phyloP scores from a whole-genome alignment of 305 asterid species.

The Solanum chacoense region DNA sequence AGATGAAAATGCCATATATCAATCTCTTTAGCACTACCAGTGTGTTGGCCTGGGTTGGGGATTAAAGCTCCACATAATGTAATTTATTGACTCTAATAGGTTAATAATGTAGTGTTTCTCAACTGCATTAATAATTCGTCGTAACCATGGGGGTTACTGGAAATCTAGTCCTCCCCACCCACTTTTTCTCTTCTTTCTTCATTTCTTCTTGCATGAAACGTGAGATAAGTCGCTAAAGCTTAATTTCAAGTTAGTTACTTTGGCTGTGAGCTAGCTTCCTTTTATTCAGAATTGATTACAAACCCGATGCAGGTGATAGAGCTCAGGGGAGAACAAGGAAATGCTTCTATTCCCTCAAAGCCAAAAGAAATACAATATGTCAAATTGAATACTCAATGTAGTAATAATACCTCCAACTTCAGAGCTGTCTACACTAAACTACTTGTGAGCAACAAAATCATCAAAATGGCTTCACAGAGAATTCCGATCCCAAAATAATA shows the following conservation, averaged over 20 bases:
- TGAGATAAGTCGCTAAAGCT: neutral
- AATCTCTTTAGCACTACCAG: neutral
- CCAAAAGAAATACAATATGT: neutral
- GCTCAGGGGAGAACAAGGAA: neutral
- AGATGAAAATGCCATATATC: neutral
- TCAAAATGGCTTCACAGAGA: neutral
- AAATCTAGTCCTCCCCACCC: neutral
- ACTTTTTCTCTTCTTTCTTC: neutral
- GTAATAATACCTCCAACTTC: neutral
- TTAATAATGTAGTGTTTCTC: neutral
- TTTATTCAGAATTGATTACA: neutral
- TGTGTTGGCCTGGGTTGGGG: neutral
- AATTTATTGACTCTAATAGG: neutral
- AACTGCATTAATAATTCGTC: neutral
- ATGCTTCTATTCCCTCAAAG: neutral
- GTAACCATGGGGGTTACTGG: neutral
- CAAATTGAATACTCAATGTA: neutral
- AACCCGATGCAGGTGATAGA: neutral
- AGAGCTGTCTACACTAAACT: neutral
- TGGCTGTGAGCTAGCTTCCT: neutral
- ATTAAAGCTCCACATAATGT: neutral
- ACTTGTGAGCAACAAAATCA: neutral
- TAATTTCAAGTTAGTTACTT: neutral
- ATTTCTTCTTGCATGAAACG: neutral
- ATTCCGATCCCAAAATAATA: neutral